Evolutionary conservation across 2,329 filamentous ascomycete species (phyloP).

Genomic region (Stachybotrys chartarum): DNA sequence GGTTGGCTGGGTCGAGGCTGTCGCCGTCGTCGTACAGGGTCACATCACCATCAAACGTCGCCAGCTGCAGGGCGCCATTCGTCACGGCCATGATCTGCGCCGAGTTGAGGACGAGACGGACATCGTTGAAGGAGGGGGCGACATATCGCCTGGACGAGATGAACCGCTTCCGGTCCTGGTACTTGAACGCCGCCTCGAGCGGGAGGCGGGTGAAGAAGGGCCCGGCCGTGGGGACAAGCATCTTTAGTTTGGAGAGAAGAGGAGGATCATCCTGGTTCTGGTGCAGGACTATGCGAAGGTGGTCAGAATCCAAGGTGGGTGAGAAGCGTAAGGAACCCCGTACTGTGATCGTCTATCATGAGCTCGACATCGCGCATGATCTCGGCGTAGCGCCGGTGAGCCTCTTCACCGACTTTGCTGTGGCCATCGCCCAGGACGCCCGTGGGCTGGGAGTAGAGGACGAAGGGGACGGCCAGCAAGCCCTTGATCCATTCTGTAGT

Average conservation of each 20-base stretch:
- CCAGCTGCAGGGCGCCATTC: conserved; percentile 67
- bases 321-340: conserved; percentile 10
- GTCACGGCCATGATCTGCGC: conserved; percentile 92
- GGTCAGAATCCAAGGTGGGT: not conserved
- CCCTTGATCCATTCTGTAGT: conserved; percentile 87
- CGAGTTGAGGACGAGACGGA: conserved; percentile 87
- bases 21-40: conserved; percentile 91
- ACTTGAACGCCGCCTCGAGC: conserved; percentile 83
- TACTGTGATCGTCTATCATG: conserved; percentile 88
- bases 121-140: conserved; percentile 93
- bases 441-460: conserved; percentile 90
- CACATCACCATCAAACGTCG: conserved; percentile 97
- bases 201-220: conserved; percentile 86
- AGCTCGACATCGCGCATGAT: conserved; percentile 91
- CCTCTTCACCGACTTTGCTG: conserved; percentile 66
- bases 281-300: conserved; percentile 51
- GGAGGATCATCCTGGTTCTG: conserved; percentile 55
- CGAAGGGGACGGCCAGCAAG: conserved; percentile 88
- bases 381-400: conserved; percentile 84
- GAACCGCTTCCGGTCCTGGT: conserved; percentile 76
- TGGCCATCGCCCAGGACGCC: conserved; percentile 69
- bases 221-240: conserved; percentile 87
- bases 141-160: conserved; percentile 92
- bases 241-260: conserved; percentile 80
- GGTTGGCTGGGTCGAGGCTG: conserved; percentile 66